Evolutionary conservation across 306 rosid genomes (phyloP).

Genomic region (Parietaria judaica): DNA sequence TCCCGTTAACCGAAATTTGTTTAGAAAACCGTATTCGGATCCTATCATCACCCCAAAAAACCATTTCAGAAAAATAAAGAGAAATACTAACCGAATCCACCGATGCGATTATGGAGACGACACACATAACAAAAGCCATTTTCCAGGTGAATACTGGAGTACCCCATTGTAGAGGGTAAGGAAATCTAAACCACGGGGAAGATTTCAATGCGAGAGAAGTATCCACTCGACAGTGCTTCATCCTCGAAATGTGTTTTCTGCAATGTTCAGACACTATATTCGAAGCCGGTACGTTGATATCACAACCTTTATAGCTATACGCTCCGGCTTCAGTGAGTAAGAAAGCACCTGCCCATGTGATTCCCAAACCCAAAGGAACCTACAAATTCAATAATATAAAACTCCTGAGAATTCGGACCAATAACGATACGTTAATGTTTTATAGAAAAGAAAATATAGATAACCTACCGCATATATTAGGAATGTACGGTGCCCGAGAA

Average conservation of each 20-base stretch:
- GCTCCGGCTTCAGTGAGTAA: conserved; percentile 76
- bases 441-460: not conserved
- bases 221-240: conserved; percentile 93
- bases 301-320: conserved; percentile 91
- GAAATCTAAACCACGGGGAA: conserved; percentile 98
- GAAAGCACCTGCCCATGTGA: conserved; percentile 94
- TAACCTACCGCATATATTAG: conserved; percentile 85
- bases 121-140: conserved; percentile 92
- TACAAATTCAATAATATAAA: conserved; percentile 28
- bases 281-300: conserved; percentile 78
- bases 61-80: conserved; percentile 16
- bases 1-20: too few species aligned
- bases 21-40: not conserved
- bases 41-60: not conserved
- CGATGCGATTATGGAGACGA: conserved; percentile 78
- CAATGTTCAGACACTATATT: conserved; percentile 81
- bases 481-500: conserved; percentile 91
- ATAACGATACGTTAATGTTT: too few species aligned
- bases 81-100: conserved; percentile 89
- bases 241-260: conserved; percentile 82
- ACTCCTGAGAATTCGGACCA: too few species aligned
- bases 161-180: conserved; percentile 98
- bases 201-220: conserved; percentile 66
- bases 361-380: conserved; percentile 96
- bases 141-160: conserved; percentile 97